Base-by-base conservation (phyloP, 805 yeast genomes). In the Teunomyces funiuensis region DNA sequence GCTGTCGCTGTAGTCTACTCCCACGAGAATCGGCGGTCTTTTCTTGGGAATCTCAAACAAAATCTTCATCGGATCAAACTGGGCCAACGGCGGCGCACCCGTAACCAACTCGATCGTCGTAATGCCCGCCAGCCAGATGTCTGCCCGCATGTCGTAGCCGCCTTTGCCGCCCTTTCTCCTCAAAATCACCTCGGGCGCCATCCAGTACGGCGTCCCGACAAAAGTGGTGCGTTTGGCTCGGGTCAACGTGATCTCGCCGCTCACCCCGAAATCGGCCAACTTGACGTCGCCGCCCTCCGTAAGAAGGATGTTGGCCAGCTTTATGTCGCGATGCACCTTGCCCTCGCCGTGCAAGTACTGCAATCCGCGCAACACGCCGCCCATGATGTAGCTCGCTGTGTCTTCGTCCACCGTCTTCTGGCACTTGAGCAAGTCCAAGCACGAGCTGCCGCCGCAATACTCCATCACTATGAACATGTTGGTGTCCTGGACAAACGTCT, bases 201-300 rank as follows among this genome's bases (percentile, higher is more conserved):
- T 90, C 97, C 97, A 90, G 62, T 80, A 88, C 10, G 97, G 97
- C 0, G 97, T 89, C 1, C 98, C 98, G 39, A 89, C 96, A 71
- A 90, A 83, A 0, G 97, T 87, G 41, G 77, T 79, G 48, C 83
- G 76, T 45, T 72, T 72, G 16, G 69, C 61, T 39, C 61, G 62
- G 1, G 84, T 74, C 33, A 71, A 63, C 15, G 83, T 76, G 19
- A 90, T 71, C 60, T 88, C 93, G 0, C 93, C 93, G 53, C 91
- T 80, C 3, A 90, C 97, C 1, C 98, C 98, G 69, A 90, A 90
- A 65, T 91, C 98, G 0, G 89, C 97, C 23, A 90, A 65, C 58
- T 90, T 91, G 28, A 90, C 79, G 20, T 69, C 66, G 0, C 96
- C 97, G 2, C 57, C 55, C 3, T 72, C 74, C 0, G 95, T 84